Base-by-base conservation (phyloP, 2,329 filamentous ascomycete genomes). In the Talaromyces sp. region DNA sequence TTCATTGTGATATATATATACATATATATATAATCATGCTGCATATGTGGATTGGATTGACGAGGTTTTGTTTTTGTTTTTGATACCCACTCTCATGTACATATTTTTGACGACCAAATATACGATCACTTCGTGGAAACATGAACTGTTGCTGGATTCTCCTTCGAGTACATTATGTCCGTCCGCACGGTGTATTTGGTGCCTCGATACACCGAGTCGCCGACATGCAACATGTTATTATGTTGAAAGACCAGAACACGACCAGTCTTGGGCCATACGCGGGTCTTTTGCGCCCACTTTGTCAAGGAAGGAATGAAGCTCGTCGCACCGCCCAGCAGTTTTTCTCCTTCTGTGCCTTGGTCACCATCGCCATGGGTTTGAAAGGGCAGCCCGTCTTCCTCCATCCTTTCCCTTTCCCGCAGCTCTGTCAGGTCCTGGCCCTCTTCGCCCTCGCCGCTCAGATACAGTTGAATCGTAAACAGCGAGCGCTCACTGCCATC, bases 241-340 rank as follows among this genome's bases (percentile, higher is more conserved):
- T 86, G 84, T 71, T 86, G 84, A 63, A 86, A 86, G 4, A 86
- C 71, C 49, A 86, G 72, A 22, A 84, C 75, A 2, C 82, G 76
- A 0, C 84, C 84, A 3, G 72, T 72, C 65, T 79, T 82, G 0
- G 84, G 83, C 60, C 75, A 74, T 0, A 85, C 75, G 60, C 82
- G 65, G 32, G 76, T 61, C 10, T 61, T 74, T 6, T 79, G 67
- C 19, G 73, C 67, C 9, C 69, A 64, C 15, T 68, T 64, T 63
- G 69, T 72, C 36, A 27, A 30, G 47, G 64, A 62, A 9, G 71
- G 70, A 60, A 78, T 73, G 69, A 86, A 85, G 0, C 78, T 81
- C 4, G 84, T 86, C 9, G 83, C 82, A 7, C 83, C 84, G 3
- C 84, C 83, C 10, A 77, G 65, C n/a, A 85, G 71, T 47, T 69